phyloP scores from a whole-genome alignment of 441 rosid species.

The Metrosideros polymorpha region DNA sequence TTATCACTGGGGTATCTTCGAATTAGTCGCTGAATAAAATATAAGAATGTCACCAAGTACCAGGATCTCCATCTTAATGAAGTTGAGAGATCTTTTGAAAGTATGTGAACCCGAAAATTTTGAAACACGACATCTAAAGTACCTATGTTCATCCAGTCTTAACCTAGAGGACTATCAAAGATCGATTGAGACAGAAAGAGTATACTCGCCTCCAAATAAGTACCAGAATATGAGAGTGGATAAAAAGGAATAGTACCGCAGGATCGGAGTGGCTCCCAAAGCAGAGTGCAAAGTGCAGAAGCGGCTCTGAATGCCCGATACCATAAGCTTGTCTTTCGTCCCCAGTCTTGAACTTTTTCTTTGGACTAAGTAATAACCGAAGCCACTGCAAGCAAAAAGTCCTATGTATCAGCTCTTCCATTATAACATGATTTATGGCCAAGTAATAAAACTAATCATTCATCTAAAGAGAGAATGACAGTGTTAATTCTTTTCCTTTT shows the following conservation, averaged over 20 bases:
- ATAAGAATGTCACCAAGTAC: background rate
- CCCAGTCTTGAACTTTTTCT: slow-evolving; percentile 59
- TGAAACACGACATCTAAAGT: background rate
- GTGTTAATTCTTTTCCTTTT: background rate
- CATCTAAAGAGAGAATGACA: background rate
- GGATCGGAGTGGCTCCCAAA: slow-evolving; percentile 95
- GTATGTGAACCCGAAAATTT: background rate
- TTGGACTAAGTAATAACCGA: slow-evolving; percentile 56
- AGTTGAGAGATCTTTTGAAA: background rate
- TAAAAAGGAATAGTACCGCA: slow-evolving; percentile 38
- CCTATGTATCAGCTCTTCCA: slow-evolving; percentile 10
- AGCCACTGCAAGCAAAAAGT: slow-evolving; percentile 57
- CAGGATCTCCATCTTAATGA: background rate
- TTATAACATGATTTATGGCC: background rate
- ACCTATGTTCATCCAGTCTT: background rate
- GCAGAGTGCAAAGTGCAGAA: slow-evolving; percentile 71
- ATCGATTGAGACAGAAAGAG: background rate
- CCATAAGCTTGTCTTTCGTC: slow-evolving; percentile 62
- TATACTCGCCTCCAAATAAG: background rate
- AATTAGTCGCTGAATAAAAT: background rate
- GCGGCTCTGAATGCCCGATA: slow-evolving; percentile 62
- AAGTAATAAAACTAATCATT: background rate
- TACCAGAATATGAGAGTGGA: background rate
- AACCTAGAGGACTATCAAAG: background rate
- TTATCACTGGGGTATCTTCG: background rate